Base-by-base conservation (phyloP, 441 rosid genomes). In the Populus tomentosa region DNA sequence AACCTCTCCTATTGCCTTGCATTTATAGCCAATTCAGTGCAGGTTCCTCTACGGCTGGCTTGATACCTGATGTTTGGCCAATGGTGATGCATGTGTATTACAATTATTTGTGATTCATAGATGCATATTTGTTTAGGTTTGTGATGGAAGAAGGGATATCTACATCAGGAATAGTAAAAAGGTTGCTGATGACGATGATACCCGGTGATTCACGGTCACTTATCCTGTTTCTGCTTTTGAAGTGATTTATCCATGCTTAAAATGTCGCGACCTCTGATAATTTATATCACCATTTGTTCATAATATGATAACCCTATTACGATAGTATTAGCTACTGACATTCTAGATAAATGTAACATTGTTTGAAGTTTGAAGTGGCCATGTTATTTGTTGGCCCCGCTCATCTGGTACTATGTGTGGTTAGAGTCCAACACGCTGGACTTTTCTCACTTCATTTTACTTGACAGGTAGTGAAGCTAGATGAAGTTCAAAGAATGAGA, bases 1-100 rank as follows among this genome's bases (percentile, higher is more conserved):
- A 97, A 95, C 79, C 95, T 95, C 69, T 93, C 97, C 33, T 95
- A 95, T 77, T 92, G 98, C 66, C 94, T 95, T 71, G 95, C 97
- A 20, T 95, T 93, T 83, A 92, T 95, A 32, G 97, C 98, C 40
- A 93, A 92, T 83, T 95, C 99, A 50, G 97, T 92, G 74, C 98
- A 94, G 98, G 99, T 95, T 84, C 82, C 87, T 82, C 62, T 67
- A 67, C 76, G 23, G 16, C 26, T 79, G 61, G 74, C 59, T 28
- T 79, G 30, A 32, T 28, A 67, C 30, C 46, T 70, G 8, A 26
- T 67, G 53, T n/a, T 61, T 42, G 13, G 72, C 56, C 70, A n/a
- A 26, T 66, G 14, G 28, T 80, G 62, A 21, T 69, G 46, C 13
- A 38, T 38, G 10, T n/a, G 16, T 63, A 7, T 69, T 21, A 18